Evolutionary conservation across 768 basidiomycete genomes (phyloP).

Genomic region (Amanita brunnescens): DNA sequence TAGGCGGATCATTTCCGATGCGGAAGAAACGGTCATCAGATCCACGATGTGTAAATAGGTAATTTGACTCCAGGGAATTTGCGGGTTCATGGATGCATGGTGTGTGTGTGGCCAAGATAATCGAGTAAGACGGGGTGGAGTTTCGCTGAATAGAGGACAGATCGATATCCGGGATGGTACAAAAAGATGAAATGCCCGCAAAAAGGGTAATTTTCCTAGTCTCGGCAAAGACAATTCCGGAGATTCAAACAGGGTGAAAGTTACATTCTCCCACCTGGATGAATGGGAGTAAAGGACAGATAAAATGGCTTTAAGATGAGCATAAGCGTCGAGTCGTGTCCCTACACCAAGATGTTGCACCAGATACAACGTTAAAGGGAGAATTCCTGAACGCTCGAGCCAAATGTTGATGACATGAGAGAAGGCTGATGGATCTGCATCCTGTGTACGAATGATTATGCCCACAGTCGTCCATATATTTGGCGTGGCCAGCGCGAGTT

Average conservation of each 20-base stretch:
- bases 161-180: background rate
- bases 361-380: background rate
- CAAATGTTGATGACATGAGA: background rate
- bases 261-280: background rate
- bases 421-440: background rate
- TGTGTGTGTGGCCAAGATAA: background rate
- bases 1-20: background rate
- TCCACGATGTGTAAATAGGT: background rate
- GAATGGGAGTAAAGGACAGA: background rate
- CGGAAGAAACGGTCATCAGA: background rate
- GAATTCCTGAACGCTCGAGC: background rate
- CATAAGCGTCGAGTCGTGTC: too few species aligned
- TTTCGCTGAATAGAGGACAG: background rate
- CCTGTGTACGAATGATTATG: background rate
- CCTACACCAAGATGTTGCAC: background rate
- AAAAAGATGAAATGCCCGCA: background rate
- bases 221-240: background rate
- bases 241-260: background rate
- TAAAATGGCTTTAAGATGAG: background rate
- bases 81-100: background rate
- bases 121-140: background rate
- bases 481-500: background rate
- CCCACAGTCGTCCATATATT: background rate
- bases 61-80: constrained; percentile 1
- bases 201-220: background rate